Conservation (phyloP, 140 eudicot species). For the Flaveria floridana region DNA sequence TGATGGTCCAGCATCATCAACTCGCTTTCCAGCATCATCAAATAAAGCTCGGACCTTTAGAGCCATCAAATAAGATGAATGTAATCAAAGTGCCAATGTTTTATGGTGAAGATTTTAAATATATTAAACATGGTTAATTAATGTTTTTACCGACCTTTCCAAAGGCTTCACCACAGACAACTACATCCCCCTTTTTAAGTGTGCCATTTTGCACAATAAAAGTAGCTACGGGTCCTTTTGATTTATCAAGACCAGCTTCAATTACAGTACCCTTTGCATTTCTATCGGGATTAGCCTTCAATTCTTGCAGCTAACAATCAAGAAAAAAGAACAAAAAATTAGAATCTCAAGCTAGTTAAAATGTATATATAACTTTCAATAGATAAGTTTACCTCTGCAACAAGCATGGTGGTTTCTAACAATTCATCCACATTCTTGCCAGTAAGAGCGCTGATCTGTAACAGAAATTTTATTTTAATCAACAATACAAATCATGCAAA, state of each 20-base stretch:
- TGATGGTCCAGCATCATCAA: slow-evolving; percentile 91
- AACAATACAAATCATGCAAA: slow-evolving; percentile 14
- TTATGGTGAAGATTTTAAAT: slow-evolving; percentile 6
- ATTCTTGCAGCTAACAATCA: slow-evolving; percentile 70
- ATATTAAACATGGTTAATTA: slow-evolving; percentile 8
- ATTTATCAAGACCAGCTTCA: slow-evolving; percentile 95
- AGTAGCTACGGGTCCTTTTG: slow-evolving; percentile 91
- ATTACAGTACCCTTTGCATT: slow-evolving; percentile 90
- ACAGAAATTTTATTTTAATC: background rate
- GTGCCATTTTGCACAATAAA: slow-evolving; percentile 97
- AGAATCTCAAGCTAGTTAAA: background rate
- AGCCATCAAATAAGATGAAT: slow-evolving; percentile 16
- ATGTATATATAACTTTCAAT: background rate
- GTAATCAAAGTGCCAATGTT: background rate
- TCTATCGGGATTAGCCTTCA: slow-evolving; percentile 93
- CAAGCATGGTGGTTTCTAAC: slow-evolving; percentile 90
- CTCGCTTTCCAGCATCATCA: slow-evolving; percentile 85
- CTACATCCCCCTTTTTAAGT: slow-evolving; percentile 71
- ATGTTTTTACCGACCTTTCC: slow-evolving; percentile 73
- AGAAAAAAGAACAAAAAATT: slow-evolving; percentile 10
- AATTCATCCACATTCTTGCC: slow-evolving; percentile 82
- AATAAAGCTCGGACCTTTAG: slow-evolving; percentile 82
- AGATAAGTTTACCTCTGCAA: slow-evolving; percentile 73
- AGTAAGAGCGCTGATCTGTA: slow-evolving; percentile 93
- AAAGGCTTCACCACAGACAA: slow-evolving; percentile 91